Conservation (phyloP, 2,329 filamentous ascomycete genomes). For the Beauveria sp. region DNA sequence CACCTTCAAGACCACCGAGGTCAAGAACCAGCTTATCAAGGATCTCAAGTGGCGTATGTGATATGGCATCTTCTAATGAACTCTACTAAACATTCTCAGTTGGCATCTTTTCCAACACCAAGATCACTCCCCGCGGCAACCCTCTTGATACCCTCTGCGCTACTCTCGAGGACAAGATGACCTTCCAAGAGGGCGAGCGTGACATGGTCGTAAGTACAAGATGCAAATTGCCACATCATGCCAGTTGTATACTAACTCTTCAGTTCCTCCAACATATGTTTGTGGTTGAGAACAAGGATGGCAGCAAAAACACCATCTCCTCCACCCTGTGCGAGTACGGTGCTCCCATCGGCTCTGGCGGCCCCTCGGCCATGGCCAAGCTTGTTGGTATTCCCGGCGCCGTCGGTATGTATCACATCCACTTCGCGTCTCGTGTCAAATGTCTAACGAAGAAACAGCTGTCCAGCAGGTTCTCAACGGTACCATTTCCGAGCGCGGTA, state of each 20-base stretch:
- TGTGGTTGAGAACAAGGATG: conserved; percentile 75
- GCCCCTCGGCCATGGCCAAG: conserved; percentile 79
- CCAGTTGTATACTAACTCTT: conserved; percentile 23
- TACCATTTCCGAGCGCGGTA: conserved; percentile 62
- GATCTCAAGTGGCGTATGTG: conserved; percentile 10
- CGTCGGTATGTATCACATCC: conserved; percentile 18
- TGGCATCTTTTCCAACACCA: conserved; percentile 57
- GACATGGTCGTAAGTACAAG: conserved; percentile 59
- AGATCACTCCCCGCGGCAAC: conserved; percentile 66
- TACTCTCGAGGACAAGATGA: conserved; percentile 85
- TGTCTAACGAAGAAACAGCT: conserved; percentile 45
- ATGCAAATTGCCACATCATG: conserved; percentile 4
- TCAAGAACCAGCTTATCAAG: conserved; percentile 44
- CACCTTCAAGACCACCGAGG: conserved; percentile 51
- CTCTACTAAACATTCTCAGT: conserved; percentile 22
- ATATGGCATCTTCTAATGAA: neutral
- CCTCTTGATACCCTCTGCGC: conserved; percentile 88
- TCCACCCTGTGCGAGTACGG: conserved; percentile 81
- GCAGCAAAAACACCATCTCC: conserved; percentile 66
- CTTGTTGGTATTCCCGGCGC: conserved; percentile 63
- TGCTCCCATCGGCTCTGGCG: conserved; percentile 63
- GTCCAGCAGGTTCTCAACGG: conserved; percentile 73
- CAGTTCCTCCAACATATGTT: conserved; percentile 65
- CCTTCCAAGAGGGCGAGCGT: conserved; percentile 73
- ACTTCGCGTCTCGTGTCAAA: neutral